phyloP scores from a whole-genome alignment of 1,284 basidiomycete genomes.

The Kalmanozyma brasiliensis region DNA sequence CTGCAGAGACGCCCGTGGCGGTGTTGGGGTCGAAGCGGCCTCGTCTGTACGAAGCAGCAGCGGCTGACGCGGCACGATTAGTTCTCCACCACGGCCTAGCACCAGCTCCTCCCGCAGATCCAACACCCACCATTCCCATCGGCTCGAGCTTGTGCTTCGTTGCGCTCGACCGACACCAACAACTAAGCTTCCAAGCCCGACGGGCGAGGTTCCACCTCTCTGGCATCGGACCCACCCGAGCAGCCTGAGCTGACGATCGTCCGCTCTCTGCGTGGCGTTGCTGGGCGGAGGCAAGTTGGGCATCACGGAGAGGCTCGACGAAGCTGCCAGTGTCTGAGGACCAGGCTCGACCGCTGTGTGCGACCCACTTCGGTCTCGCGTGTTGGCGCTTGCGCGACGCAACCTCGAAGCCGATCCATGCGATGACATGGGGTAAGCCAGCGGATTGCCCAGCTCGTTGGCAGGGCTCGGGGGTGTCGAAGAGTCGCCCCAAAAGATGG shows the following conservation, averaged over 20 bases:
- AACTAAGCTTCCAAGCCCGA: constrained; percentile 6
- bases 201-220: constrained; percentile 31
- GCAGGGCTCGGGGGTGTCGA: constrained; percentile 48
- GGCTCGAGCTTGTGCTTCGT: constrained; percentile 11
- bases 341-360: constrained; percentile 6
- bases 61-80: constrained; percentile 31
- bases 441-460: constrained; percentile 28
- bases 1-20: constrained; percentile 13
- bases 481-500: constrained; percentile 38
- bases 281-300: constrained; percentile 27
- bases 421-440: constrained; percentile 48
- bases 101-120: constrained; percentile 42
- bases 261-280: constrained; percentile 22
- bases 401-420: constrained; percentile 38
- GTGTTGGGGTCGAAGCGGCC: background rate
- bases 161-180: constrained; percentile 28
- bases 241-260: constrained; percentile 36
- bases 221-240: constrained; percentile 45
- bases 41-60: constrained; percentile 14
- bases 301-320: constrained; percentile 22
- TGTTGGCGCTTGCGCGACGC: constrained; percentile 35
- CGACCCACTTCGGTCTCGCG: constrained; percentile 35
- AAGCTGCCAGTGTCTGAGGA: constrained; percentile 15
- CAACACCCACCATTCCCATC: constrained; percentile 47
- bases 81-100: constrained; percentile 39